phyloP scores from a whole-genome alignment of 2,329 filamentous ascomycete genomes.

The Ramichloridium luteum region DNA sequence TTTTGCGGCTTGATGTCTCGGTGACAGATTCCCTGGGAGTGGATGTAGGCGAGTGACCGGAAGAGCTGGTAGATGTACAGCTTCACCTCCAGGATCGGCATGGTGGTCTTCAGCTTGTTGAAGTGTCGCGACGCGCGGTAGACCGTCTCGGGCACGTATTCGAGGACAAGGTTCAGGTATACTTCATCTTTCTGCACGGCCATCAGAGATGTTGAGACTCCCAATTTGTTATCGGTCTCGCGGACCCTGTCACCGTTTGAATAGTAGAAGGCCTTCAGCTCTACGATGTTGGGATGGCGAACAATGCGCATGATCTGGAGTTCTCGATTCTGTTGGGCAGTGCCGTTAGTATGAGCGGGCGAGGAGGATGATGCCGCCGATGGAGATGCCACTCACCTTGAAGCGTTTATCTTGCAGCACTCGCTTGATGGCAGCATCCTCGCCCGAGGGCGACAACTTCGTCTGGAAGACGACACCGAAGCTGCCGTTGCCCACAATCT shows the following conservation, averaged over 20 bases:
- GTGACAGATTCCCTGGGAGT: constrained; percentile 98
- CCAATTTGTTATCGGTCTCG: constrained; percentile 25
- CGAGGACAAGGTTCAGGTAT: constrained; percentile 94
- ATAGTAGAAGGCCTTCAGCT: constrained; percentile 98
- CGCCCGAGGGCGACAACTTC: constrained; percentile 91
- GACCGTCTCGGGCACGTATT: constrained; percentile 96
- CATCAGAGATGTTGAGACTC: constrained; percentile 27
- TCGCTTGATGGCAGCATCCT: constrained; percentile 97
- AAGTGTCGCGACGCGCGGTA: constrained; percentile 97
- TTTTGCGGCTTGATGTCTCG: constrained; percentile 99
- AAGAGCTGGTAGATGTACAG: constrained; percentile 99
- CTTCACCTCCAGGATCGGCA: constrained; percentile 98
- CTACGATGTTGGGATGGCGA: constrained; percentile 95
- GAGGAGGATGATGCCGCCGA: constrained; percentile 11
- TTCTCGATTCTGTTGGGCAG: constrained; percentile 74
- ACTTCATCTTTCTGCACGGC: constrained; percentile 67
- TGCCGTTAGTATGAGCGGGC: no score
- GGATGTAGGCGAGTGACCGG: constrained; percentile 94
- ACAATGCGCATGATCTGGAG: constrained; percentile 99
- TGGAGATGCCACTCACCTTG: constrained; percentile 53
- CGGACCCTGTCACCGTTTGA: constrained; percentile 91
- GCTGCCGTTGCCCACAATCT: constrained; percentile 97
- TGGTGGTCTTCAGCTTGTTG: constrained; percentile 99
- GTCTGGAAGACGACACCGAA: constrained; percentile 99
- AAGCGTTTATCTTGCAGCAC: constrained; percentile 98